phyloP scores from a whole-genome alignment of 2,329 filamentous ascomycete species.

The Trichophyton benhamiae region DNA sequence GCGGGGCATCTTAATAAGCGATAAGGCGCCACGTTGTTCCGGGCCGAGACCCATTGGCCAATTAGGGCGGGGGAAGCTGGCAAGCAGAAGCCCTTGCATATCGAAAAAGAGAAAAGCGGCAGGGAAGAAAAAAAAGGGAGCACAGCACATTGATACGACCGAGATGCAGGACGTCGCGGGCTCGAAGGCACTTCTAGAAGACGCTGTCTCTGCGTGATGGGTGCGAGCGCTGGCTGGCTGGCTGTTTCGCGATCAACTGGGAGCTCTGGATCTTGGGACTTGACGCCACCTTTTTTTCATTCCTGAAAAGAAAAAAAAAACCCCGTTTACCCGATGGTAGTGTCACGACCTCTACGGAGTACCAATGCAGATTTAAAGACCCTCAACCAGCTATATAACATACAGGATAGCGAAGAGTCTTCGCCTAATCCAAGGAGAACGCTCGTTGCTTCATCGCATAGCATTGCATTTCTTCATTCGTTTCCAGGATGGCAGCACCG shows the following conservation, averaged over 20 bases:
- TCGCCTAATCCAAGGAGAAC: background rate
- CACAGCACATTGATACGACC: background rate
- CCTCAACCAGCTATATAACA: background rate
- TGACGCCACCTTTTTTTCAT: background rate
- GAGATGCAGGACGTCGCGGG: background rate
- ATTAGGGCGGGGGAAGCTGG: background rate
- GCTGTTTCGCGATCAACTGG: slow-evolving; percentile 1
- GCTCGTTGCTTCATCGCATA: background rate
- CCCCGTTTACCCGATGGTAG: background rate
- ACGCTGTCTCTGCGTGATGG: background rate
- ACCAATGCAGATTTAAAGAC: background rate
- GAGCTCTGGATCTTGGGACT: background rate
- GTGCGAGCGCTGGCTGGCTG: background rate
- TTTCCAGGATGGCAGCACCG: slow-evolving; percentile 5
- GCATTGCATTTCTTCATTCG: background rate
- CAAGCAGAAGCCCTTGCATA: background rate
- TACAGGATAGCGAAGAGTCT: background rate
- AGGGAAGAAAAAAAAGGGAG: background rate
- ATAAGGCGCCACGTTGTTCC: background rate
- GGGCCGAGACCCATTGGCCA: background rate
- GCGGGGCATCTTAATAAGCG: background rate
- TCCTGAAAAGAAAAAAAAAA: background rate
- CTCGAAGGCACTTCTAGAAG: no score
- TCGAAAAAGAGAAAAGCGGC: background rate
- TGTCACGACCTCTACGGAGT: background rate